These are phyloP conservation scores for Verticillium tricorpus DNA, from an alignment of 2,329 filamentous ascomycete genomes.

Conservation along the genomic window DNA sequence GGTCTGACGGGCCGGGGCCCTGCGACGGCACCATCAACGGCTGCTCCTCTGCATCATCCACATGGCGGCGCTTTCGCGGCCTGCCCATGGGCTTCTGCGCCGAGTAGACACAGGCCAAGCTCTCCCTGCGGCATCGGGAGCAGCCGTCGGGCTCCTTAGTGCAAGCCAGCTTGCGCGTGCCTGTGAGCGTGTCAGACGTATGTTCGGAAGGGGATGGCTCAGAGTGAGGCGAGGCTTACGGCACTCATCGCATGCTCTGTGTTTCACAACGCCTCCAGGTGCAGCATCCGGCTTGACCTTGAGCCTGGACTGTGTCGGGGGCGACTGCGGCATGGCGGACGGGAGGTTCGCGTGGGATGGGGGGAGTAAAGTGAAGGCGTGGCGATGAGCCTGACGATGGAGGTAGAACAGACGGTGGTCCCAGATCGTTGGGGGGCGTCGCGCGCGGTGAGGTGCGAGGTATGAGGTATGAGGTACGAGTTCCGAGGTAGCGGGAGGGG, in stretches of 20 bases:
- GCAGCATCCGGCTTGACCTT: conserved; percentile 2
- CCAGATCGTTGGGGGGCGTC: not conserved
- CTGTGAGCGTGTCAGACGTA: conserved; percentile 28
- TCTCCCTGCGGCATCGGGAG: conserved; percentile 52
- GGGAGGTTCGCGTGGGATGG: not conserved
- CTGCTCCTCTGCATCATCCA: conserved; percentile 21
- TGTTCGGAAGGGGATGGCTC: not conserved
- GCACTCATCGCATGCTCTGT: conserved; percentile 63
- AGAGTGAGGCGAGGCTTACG: conserved; percentile 40
- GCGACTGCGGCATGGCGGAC: not conserved
- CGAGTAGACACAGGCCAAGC: conserved; percentile 56
- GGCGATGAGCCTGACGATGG: not conserved
- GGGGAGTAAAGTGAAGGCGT: not conserved
- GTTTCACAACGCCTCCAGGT: conserved; percentile 35
- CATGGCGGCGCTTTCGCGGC: conserved; percentile 50
- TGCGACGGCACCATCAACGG: not conserved
- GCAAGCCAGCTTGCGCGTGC: conserved; percentile 60
- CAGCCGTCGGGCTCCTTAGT: conserved; percentile 59
- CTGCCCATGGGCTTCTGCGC: conserved; percentile 63
- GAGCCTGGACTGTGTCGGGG: conserved; percentile 1
- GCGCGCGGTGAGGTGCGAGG: not conserved
- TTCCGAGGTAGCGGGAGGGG: not conserved
- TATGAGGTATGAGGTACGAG: not conserved
- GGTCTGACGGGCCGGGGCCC: not conserved
- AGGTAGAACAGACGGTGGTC: not conserved